Base-by-base conservation (phyloP, 805 yeast species). In the Tetrapisispora iriomotensis region DNA sequence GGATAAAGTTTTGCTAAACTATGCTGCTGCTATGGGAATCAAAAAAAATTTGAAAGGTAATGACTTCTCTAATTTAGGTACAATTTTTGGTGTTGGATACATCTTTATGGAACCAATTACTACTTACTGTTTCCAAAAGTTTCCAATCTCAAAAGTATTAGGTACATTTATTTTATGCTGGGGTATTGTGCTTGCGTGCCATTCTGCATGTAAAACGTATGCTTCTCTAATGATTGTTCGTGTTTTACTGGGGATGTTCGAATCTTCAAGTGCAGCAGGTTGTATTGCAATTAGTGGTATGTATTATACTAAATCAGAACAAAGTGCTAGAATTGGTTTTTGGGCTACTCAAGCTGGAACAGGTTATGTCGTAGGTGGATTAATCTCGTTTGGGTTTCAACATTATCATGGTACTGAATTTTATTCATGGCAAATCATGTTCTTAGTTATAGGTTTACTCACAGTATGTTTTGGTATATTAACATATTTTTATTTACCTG, bases 21-120 rank as follows among this genome's bases (percentile, higher is more conserved):
- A 76, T 49, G 78, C 82, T 2, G 78, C 78, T 13, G 76, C 77
- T 1, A 72, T 77, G 80, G 82, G 82, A 1, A 73, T 77, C 47
- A 72, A 69, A 49, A 53, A 62, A 2, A 65, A 73, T 48, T 60
- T 74, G 44, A 59, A 61, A 28, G 62, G 68, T 6, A 64, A 72
- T 29, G 71, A 75, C 37, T 75, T 68, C 48, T 69, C 75, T 18
- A 67, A 74, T 46, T 51, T 74, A 37, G 71, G 74, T 24, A 73
- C 80, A 1, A 71, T 74, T 14, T 67, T 74, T 43, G 71, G 72
- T 39, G 75, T 68, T 12, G 66, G 76, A 1, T 75, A 72, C 42
- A 72, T 75, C 38, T 66, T 71, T 44, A 72, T 72, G 40, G 78
- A 71, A 44, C 79, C 79, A 2, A 38, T 71, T n/a, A 60, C 71